Evolutionary conservation across 495 filamentous ascomycete species (phyloP).

Genomic region (Annulohypoxylon nitens): DNA sequence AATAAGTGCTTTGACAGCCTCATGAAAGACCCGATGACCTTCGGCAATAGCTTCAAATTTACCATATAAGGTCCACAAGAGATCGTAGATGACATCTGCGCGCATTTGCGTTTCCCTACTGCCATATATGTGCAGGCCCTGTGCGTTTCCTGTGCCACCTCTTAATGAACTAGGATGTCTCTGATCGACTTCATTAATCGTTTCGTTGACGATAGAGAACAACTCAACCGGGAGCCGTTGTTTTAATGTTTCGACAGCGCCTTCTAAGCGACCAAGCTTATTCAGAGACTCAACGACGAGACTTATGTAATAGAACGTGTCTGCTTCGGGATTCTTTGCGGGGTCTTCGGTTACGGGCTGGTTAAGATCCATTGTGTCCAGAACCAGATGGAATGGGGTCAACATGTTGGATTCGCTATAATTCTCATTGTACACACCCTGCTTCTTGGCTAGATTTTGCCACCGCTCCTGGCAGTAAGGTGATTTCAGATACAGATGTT

Average conservation of each 20-base stretch:
- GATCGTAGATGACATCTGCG: conserved; percentile 86
- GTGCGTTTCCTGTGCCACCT: conserved; percentile 64
- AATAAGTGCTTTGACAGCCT: conserved; percentile 85
- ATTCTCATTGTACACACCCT: conserved; percentile 58
- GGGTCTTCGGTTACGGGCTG: conserved; percentile 82
- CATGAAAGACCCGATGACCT: conserved; percentile 92
- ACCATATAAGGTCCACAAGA: conserved; percentile 91
- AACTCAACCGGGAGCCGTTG: conserved; percentile 94
- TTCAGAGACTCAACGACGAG: conserved; percentile 90
- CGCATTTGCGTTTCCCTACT: conserved; percentile 77
- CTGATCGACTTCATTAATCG: conserved; percentile 91
- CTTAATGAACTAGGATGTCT: conserved; percentile 82
- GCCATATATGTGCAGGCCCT: conserved; percentile 74
- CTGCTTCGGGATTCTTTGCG: conserved; percentile 91
- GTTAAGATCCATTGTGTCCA: conserved; percentile 80
- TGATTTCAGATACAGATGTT: conserved; percentile 96
- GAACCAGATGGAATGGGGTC: conserved; percentile 77
- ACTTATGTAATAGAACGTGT: conserved; percentile 93
- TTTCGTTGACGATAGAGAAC: conserved; percentile 93
- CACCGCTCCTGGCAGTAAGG: conserved; percentile 96
- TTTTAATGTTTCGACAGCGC: conserved; percentile 89
- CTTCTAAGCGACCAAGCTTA: conserved; percentile 85
- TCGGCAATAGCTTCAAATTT: conserved; percentile 98
- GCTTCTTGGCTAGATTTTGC: conserved; percentile 75
- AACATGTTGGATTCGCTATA: conserved; percentile 61